These are phyloP conservation scores for Tolypocladium album DNA, from an alignment of 2,329 filamentous ascomycete species.

Conservation along the genomic window DNA sequence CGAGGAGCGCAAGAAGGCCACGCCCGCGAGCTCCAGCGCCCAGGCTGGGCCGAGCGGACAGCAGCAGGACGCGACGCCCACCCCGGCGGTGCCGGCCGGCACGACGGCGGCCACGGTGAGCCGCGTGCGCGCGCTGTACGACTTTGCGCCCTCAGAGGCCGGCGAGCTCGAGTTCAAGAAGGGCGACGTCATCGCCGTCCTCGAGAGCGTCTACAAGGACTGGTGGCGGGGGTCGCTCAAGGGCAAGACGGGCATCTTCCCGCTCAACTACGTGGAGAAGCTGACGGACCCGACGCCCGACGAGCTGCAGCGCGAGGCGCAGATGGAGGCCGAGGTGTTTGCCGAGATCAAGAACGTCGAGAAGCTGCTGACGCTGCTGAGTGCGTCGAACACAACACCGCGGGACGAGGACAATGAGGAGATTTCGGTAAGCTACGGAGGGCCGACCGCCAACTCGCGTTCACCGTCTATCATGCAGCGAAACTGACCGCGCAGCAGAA, in stretches of 20 bases:
- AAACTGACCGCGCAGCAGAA: slow-evolving; percentile 36
- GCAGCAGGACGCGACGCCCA: slow-evolving; percentile 30
- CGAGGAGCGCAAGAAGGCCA: slow-evolving; percentile 52
- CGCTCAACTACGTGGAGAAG: slow-evolving; percentile 97
- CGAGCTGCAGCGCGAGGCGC: slow-evolving; percentile 87
- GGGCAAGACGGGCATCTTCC: slow-evolving; percentile 95
- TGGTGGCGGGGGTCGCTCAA: slow-evolving; percentile 97
- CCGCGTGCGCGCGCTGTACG: slow-evolving; percentile 82
- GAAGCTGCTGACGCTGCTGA: slow-evolving; percentile 75
- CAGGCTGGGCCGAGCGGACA: slow-evolving; percentile 22
- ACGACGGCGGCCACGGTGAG: slow-evolving; percentile 96
- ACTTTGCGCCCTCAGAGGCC: slow-evolving; percentile 88
- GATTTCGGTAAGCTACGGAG: slow-evolving; percentile 55
- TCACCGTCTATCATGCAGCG: too few relatives aligned
- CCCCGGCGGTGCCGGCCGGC: slow-evolving; percentile 57
- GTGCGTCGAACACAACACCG: slow-evolving; percentile 69
- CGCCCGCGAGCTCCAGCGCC: slow-evolving; percentile 20
- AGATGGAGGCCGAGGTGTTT: slow-evolving; percentile 74
- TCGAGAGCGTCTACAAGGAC: slow-evolving; percentile 97
- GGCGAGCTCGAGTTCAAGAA: slow-evolving; percentile 95
- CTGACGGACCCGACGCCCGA: slow-evolving; percentile 88
- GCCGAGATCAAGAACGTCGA: slow-evolving; percentile 54
- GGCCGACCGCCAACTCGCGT: too few relatives aligned
- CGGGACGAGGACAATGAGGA: slow-evolving; percentile 93
- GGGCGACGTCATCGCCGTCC: slow-evolving; percentile 91